Evolutionary conservation across 1,284 basidiomycete species (phyloP).

Genomic region (Boletus smithii): DNA sequence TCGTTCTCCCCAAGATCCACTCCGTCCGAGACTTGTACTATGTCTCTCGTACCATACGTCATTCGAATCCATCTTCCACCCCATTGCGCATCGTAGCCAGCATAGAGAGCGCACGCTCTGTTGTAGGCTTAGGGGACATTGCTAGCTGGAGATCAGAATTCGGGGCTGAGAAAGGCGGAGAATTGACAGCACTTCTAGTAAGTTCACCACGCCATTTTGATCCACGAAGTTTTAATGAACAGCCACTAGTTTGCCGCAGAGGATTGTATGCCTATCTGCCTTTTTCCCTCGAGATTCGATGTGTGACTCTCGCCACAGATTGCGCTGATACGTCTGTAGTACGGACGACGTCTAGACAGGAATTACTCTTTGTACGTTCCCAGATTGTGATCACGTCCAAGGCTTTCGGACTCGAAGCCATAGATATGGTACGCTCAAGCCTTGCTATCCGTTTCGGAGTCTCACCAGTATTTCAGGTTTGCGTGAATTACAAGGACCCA

Average conservation of each 20-base stretch:
- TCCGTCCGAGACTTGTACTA: slow-evolving; percentile 61
- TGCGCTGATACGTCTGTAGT: slow-evolving; percentile 86
- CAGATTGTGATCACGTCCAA: slow-evolving; percentile 82
- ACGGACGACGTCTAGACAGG: slow-evolving; percentile 70
- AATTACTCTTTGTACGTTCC: slow-evolving; percentile 85
- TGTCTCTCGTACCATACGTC: slow-evolving; percentile 50
- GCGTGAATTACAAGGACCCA: slow-evolving; percentile 83
- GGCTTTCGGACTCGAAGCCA: slow-evolving; percentile 79
- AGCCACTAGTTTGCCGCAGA: slow-evolving; percentile 80
- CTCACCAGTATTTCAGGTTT: slow-evolving; percentile 56
- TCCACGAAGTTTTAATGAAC: slow-evolving; percentile 37
- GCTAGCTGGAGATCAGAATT: slow-evolving; percentile 57
- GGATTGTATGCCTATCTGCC: slow-evolving; percentile 59
- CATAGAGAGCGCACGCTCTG: slow-evolving; percentile 72
- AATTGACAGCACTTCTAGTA: slow-evolving; percentile 53
- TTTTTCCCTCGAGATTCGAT: neutral
- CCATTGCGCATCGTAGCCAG: slow-evolving; percentile 68
- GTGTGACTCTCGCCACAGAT: slow-evolving; percentile 42
- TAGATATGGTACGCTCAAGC: slow-evolving; percentile 71
- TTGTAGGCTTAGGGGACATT: slow-evolving; percentile 60
- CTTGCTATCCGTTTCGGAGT: neutral
- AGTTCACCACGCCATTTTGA: slow-evolving; percentile 1
- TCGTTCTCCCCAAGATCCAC: slow-evolving; percentile 81
- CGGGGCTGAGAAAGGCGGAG: slow-evolving; percentile 44
- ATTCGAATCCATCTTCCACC: slow-evolving; percentile 27